Base-by-base conservation (phyloP, 148 eudicot genomes). In the Suaeda aralocaspica region DNA sequence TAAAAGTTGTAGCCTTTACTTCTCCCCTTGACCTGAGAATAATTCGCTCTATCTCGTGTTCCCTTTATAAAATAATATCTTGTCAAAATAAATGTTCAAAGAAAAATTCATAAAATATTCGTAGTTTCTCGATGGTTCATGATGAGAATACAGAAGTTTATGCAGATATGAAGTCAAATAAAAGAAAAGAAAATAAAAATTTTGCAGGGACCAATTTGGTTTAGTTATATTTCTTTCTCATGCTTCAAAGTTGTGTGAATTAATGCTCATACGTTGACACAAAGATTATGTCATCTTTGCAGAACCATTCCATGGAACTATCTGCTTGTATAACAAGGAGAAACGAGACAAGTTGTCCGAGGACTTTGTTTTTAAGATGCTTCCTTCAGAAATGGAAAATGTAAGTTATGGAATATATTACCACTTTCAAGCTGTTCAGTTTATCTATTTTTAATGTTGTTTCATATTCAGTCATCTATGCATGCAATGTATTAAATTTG, bases 261-360 rank as follows among this genome's bases (percentile, higher is more conserved):
- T 67, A 16, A 51, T 70, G 25, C 30, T 48, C 14, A n/a, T 50
- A 34, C 30, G 46, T 26, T 73, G 48, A 1, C 15, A 68, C 44
- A 53, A 49, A 53, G 53, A 39, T 11, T 62, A 72, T 67, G 46
- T 69, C 68, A 58, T 46, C 80, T 71, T 82, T 87, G 87, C 81
- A 94, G 98, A 94, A 84, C 98, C 98, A 19, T 94, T 94, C 75
- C 69, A 87, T 81, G 98, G 98, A 60, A 94, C 97, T 51, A 91
- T 94, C 63, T 94, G 92, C 84, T 86, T 94, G 72, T 94, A 94
- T 76, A 94, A 94, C 78, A 86, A 85, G 82, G 98, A 91, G 82
- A 91, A 95, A 82, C 89, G 96, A 78, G 98, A 94, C 72, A 94
- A 94, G 73, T 79, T 94, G 68, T 94, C 98, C 9, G 98, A 94